Conservation (phyloP, 2,329 filamentous ascomycete genomes). For the Trichoderma brevicompactum region DNA sequence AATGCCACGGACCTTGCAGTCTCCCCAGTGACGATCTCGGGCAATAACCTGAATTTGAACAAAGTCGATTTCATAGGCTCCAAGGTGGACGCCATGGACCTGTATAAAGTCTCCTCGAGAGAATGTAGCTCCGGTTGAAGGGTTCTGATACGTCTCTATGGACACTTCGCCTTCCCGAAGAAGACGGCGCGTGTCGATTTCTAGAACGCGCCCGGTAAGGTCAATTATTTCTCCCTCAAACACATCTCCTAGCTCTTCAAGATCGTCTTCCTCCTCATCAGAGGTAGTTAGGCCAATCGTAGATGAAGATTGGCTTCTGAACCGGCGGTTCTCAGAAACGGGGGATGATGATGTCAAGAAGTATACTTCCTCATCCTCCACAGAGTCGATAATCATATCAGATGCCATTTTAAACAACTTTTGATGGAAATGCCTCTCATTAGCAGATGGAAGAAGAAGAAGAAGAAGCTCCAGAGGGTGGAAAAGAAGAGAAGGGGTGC, state of each 20-base stretch:
- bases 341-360: slow-evolving; percentile 16
- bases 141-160: slow-evolving; percentile 31
- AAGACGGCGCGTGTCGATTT: slow-evolving; percentile 23
- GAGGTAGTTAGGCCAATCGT: no score
- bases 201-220: slow-evolving; percentile 39
- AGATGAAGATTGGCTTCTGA: slow-evolving; percentile 29
- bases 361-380: slow-evolving; percentile 8
- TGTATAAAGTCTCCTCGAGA: slow-evolving; percentile 39
- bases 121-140: slow-evolving; percentile 28
- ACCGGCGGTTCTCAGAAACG: neutral
- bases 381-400: neutral
- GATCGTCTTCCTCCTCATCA: no score
- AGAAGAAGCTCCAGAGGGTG: no score
- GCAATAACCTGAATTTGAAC: slow-evolving; percentile 52
- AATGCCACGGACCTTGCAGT: slow-evolving; percentile 44
- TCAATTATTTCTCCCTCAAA: slow-evolving; percentile 41
- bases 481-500: no score
- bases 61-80: slow-evolving; percentile 40
- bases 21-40: slow-evolving; percentile 31
- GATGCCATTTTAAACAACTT: neutral
- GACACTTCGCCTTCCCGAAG: slow-evolving; percentile 35
- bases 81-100: slow-evolving; percentile 34
- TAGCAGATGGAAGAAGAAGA: neutral
- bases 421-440: neutral
- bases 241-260: neutral